Base-by-base conservation (phyloP, 768 basidiomycete species). In the Phylloporus sp. region DNA sequence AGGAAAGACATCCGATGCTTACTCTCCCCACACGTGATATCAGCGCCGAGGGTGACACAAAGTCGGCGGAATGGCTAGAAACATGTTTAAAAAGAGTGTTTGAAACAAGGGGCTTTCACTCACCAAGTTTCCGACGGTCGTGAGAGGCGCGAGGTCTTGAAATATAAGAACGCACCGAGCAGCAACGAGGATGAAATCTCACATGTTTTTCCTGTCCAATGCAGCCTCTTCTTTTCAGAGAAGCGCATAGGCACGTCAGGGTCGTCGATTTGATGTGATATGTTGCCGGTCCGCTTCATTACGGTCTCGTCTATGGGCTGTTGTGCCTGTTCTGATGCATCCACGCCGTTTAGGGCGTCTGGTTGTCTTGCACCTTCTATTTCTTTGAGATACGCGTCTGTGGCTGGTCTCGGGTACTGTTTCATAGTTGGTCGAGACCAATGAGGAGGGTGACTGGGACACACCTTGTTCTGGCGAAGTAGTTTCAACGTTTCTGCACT, bases 11-110 rank as follows among this genome's bases (percentile, higher is more conserved):
- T 17, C 3, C 20, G 17, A 18, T 31, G 59, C 77, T 44, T 58
- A 88, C 86, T 97, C 68, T 97, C 95, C 21, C 92, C 91, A 53
- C 90, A 93, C 4, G 93, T 95, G 56, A 98, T 96, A 53, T 95
- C 93, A 3, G 87, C 91, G 13, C 95, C 95, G 48, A 86, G 82
- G 21, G 79, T 71, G 9, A 88, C 83, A 56, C 92, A 96, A 7
- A 98, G 69, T 10, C 94, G 79, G 15, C 96, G 82, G 74, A 98
- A 99, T 3, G 96, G 96, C 86, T 94, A 20, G 36, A 28, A 35
- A 31, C 18, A 21, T 39, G 7, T 33, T 33, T 42, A 17, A 38
- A 18, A 43, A n/a, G 9, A 20, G 17, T 9, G 17, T 13, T 9
- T 24, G 9, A 36, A 4, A 23, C 9, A 9, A 26, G 28, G 17